A percentile compares a stretch with the other conserved stretches of the same genome.
phyloP scores from a whole-genome alignment of 305 asterid genomes.

The Plantago lanceolata region DNA sequence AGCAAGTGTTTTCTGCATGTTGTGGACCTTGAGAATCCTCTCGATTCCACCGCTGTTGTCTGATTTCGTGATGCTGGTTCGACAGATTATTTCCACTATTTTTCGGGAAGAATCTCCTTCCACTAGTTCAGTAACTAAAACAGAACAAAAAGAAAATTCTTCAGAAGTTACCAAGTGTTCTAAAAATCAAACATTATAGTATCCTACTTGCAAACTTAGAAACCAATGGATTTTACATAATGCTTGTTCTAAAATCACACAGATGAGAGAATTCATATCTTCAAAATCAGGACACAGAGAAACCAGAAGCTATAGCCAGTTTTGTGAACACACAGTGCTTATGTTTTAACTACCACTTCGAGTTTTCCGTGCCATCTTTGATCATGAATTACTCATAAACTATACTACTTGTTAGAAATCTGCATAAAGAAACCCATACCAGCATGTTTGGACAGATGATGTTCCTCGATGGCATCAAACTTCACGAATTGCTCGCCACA shows the following conservation, averaged over 20 bases:
- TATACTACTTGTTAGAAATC: not conserved
- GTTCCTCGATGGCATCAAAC: constrained; percentile 75
- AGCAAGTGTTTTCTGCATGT: constrained; percentile 71
- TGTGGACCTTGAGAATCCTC: constrained; percentile 80
- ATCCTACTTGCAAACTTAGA: too few species aligned
- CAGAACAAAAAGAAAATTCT: not conserved
- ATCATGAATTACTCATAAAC: too few species aligned
- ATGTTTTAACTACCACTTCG: too few species aligned
- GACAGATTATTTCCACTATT: constrained; percentile 80
- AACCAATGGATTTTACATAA: too few species aligned
- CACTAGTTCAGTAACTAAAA: constrained; percentile 62
- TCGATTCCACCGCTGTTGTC: constrained; percentile 51
- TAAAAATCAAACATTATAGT: too few species aligned
- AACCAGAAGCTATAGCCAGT: too few species aligned
- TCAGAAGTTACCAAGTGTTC: too few species aligned
- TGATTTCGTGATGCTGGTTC: constrained; percentile 43
- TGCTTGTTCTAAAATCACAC: too few species aligned
- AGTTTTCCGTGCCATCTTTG: too few species aligned
- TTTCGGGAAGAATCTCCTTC: constrained; percentile 86
- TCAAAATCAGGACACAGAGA: not conserved
- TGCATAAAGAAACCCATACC: constrained; percentile 36
- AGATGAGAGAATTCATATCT: too few species aligned
- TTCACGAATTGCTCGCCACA: constrained; percentile 67
- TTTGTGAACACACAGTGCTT: too few species aligned
- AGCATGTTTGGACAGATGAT: constrained; percentile 86